These are phyloP conservation scores for Pistacia vera DNA, from an alignment of 345 rosid species.

Conservation along the genomic window DNA sequence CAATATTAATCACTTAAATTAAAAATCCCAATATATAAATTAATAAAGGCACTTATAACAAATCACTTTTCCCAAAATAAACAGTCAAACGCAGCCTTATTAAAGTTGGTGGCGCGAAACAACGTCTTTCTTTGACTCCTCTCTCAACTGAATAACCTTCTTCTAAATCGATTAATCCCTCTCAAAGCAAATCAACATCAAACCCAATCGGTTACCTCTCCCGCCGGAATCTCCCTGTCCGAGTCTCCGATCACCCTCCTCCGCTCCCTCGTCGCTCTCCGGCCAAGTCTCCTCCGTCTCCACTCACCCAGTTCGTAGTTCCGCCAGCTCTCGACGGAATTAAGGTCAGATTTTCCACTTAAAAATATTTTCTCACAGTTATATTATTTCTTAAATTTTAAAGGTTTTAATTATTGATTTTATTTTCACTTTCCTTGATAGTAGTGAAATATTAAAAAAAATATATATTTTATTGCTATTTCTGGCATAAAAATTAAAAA, in stretches of 20 bases:
- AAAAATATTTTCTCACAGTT: too few relatives aligned
- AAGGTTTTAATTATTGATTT: not conserved
- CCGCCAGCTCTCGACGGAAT: too few relatives aligned
- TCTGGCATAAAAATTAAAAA: not conserved
- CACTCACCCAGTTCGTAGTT: not conserved
- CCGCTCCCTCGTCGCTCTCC: not conserved
- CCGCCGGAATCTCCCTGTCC: slow-evolving; percentile 9
- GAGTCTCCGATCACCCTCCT: not conserved
- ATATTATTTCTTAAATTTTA: not conserved
- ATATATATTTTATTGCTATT: slow-evolving; percentile 15
- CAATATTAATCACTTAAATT: too few relatives aligned
- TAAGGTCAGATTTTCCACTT: too few relatives aligned
- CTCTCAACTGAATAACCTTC: slow-evolving; percentile 39
- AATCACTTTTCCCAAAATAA: too few relatives aligned
- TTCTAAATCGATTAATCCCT: not conserved
- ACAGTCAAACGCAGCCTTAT: not conserved
- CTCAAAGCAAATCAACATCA: not conserved
- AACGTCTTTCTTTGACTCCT: slow-evolving; percentile 39
- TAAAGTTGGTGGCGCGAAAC: slow-evolving; percentile 74
- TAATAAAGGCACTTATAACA: not conserved
- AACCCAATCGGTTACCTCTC: not conserved
- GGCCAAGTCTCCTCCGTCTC: not conserved
- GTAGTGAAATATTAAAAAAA: too few relatives aligned
- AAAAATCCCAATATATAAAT: not conserved
- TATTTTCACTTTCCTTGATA: too few relatives aligned